phyloP scores from a whole-genome alignment of 768 basidiomycete genomes.

The Leccinum disarticulatum region DNA sequence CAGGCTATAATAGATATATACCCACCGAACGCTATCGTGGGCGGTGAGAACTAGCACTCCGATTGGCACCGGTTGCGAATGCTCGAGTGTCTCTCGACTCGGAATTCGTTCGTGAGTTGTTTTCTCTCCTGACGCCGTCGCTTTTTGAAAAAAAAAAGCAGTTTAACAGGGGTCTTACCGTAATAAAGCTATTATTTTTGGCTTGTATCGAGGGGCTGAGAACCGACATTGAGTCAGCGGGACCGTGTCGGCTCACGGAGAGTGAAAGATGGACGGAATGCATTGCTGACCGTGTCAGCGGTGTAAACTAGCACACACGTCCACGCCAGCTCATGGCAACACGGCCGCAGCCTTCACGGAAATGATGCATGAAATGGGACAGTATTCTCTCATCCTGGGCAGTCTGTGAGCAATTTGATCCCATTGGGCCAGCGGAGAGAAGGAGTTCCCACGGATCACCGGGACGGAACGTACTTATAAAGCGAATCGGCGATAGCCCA shows the following conservation, averaged over 20 bases:
- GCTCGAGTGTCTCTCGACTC: background rate
- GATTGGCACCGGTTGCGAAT: background rate
- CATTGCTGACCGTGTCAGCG: slow-evolving; percentile 5
- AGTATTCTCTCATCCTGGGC: slow-evolving; percentile 23
- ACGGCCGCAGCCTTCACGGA: slow-evolving; percentile 3
- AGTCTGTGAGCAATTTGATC: slow-evolving; percentile 9
- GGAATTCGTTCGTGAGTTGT: background rate
- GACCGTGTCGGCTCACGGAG: background rate
- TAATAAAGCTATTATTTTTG: background rate
- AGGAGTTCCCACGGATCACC: slow-evolving; percentile 20
- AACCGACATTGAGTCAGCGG: background rate
- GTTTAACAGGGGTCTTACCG: background rate
- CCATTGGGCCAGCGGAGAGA: slow-evolving; percentile 1
- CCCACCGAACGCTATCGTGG: background rate
- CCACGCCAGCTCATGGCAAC: slow-evolving; percentile 1
- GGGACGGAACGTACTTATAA: slow-evolving; percentile 2
- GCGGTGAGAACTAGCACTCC: background rate
- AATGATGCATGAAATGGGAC: background rate
- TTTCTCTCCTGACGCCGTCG: background rate
- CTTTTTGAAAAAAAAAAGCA: background rate
- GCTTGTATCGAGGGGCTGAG: background rate
- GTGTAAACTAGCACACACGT: slow-evolving; percentile 12
- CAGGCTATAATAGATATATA: background rate
- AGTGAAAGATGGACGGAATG: background rate
- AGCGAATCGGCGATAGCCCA: background rate